A percentile compares a stretch with the other conserved stretches of the same genome.
Conservation (phyloP, 352 stramenopile genomes). For the Pythium biforme region DNA sequence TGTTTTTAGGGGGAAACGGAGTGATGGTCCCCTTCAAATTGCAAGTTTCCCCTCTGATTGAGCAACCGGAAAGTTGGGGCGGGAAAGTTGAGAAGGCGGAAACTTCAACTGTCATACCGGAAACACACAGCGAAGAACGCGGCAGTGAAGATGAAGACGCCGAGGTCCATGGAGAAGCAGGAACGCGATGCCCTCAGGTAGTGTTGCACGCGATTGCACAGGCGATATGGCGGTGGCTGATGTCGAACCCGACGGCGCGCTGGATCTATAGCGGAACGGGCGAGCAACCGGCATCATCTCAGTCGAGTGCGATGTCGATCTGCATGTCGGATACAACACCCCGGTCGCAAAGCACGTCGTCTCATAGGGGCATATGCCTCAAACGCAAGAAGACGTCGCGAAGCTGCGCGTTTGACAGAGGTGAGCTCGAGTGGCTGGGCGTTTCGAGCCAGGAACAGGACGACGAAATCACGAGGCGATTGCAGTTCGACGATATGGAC, state of each 20-base stretch:
- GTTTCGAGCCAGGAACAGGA: conserved; percentile 8
- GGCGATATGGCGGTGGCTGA: not conserved
- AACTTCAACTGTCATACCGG: not conserved
- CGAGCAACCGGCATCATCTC: not conserved
- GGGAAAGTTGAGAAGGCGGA: conserved; percentile 4
- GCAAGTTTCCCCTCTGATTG: conserved; percentile 29
- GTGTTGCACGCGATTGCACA: not conserved
- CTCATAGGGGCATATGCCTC: conserved; percentile 13
- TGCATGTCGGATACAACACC: conserved; percentile 8
- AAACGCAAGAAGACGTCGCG: conserved; percentile 20
- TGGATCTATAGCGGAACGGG: not conserved
- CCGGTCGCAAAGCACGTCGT: not conserved
- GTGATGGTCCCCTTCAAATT: conserved; percentile 16
- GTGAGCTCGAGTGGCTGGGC: not conserved
- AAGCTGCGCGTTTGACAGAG: not conserved
- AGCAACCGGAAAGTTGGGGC: conserved; percentile 12
- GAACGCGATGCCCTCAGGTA: not conserved
- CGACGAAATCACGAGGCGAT: conserved; percentile 14
- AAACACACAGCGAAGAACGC: conserved; percentile 1
- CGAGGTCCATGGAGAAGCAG: not conserved
- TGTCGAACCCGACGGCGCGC: not conserved
- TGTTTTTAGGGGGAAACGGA: conserved; percentile 9
- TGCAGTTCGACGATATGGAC: conserved; percentile 22
- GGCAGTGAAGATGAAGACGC: conserved; percentile 11
- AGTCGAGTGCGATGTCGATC: conserved; percentile 12